phyloP scores from a whole-genome alignment of 2,329 filamentous ascomycete genomes.

The Exophiala calicioides region DNA sequence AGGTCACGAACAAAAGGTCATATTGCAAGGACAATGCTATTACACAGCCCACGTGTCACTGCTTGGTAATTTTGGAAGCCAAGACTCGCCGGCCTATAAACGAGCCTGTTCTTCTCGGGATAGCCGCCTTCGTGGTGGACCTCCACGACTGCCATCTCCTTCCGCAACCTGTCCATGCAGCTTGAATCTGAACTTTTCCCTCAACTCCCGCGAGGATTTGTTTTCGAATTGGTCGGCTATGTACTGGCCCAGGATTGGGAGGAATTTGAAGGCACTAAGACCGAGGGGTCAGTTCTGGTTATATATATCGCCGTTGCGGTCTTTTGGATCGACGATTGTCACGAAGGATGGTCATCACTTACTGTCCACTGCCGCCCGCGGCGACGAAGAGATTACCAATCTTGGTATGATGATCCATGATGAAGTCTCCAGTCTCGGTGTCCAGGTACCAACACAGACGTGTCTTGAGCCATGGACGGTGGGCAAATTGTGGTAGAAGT shows the following conservation, averaged over 20 bases:
- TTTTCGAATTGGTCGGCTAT: constrained; percentile 49
- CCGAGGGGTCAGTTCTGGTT: not conserved
- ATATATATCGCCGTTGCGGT: too few species aligned
- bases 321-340: too few species aligned
- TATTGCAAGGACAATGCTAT: too few species aligned
- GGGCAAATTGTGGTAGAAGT: constrained; percentile 61
- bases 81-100: too few species aligned
- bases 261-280: constrained; percentile 62
- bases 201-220: constrained; percentile 42
- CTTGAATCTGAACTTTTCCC: constrained; percentile 55
- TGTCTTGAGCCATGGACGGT: constrained; percentile 61
- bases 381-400: constrained; percentile 51
- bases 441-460: constrained; percentile 75
- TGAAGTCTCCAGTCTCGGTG: constrained; percentile 68
- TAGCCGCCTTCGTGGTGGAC: constrained; percentile 31
- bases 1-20: too few species aligned
- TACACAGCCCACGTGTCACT: too few species aligned
- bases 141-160: constrained; percentile 42
- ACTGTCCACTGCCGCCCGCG: constrained; percentile 53
- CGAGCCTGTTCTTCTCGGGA: constrained; percentile 30
- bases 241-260: constrained; percentile 62
- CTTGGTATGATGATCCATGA: constrained; percentile 68
- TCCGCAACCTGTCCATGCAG: constrained; percentile 44
- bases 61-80: too few species aligned
- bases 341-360: too few species aligned